These are phyloP conservation scores for Miscanthus sacchariflorus DNA, from an alignment of 202 grass and related monocot species.

Conservation along the genomic window DNA sequence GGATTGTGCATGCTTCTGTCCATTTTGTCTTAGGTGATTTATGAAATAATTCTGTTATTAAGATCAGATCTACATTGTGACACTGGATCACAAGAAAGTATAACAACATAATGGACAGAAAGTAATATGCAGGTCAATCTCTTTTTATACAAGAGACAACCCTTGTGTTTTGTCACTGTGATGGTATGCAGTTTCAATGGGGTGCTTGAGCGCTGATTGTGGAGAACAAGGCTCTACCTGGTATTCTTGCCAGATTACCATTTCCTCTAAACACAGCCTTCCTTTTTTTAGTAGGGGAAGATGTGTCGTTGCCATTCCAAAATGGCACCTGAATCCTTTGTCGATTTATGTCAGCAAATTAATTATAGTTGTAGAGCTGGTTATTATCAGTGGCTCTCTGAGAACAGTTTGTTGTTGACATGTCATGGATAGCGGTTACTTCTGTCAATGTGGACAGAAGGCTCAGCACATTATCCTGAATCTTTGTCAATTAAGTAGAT, in stretches of 20 bases:
- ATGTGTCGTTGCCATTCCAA: not conserved
- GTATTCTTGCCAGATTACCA: not conserved
- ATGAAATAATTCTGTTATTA: conserved; percentile 29
- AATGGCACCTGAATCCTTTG: conserved; percentile 4
- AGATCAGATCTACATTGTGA: not conserved
- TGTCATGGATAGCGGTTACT: not conserved
- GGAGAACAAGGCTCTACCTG: not conserved
- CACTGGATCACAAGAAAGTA: not conserved
- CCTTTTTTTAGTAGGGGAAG: not conserved
- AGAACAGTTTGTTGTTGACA: not conserved
- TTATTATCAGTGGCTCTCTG: not conserved
- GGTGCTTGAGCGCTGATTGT: not conserved
- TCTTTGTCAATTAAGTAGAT: conserved; percentile 9
- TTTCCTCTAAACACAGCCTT: conserved; percentile 11
- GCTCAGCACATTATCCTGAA: not conserved
- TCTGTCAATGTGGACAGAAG: conserved; percentile 4
- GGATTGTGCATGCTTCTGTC: conserved; percentile 17
- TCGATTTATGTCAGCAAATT: not conserved
- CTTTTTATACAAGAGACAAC: not conserved
- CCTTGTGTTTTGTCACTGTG: not conserved
- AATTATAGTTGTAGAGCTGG: not conserved
- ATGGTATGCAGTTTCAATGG: not conserved
- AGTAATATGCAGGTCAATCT: not conserved
- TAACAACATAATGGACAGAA: conserved; percentile 3
- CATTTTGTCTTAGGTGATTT: not conserved